Percentiles rank a stretch among this genome's conserved stretches.
These are phyloP conservation scores for Tolypocladium capitatum DNA, from an alignment of 2,329 filamentous ascomycete species.

Conservation along the genomic window DNA sequence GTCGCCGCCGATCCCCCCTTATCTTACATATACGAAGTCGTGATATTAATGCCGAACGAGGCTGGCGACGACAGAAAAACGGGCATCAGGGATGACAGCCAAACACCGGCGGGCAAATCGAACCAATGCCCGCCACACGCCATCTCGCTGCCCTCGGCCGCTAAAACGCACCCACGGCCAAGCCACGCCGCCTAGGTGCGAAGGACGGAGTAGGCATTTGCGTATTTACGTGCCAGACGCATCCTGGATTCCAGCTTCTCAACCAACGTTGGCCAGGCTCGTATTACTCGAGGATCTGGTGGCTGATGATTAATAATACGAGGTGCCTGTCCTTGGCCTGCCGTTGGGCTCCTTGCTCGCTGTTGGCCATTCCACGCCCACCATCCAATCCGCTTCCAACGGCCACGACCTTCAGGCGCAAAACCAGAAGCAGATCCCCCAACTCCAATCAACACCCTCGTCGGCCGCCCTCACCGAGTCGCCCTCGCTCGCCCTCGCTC, in stretches of 20 bases:
- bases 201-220: too few relatives aligned
- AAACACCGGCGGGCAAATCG: not conserved
- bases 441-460: constrained; percentile 1
- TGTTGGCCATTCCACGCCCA: not conserved
- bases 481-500: constrained; percentile 1
- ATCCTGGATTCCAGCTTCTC: not conserved
- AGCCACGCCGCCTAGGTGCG: not conserved
- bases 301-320: not conserved
- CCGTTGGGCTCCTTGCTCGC: not conserved
- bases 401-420: not conserved
- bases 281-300: too few relatives aligned
- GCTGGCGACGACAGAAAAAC: not conserved
- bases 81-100: not conserved
- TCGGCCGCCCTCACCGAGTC: not conserved
- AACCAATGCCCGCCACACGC: not conserved
- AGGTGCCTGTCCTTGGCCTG: not conserved
- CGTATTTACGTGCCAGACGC: too few relatives aligned
- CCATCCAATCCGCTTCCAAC: not conserved
- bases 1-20: too few relatives aligned
- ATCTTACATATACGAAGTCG: too few relatives aligned
- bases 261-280: not conserved
- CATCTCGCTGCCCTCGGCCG: not conserved
- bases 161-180: not conserved
- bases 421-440: not conserved
- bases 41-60: not conserved